Evolutionary conservation across 768 basidiomycete genomes (phyloP), one percentile per base, ranked within the genome.

Genomic region (Rhizopogon roseolus): DNA sequence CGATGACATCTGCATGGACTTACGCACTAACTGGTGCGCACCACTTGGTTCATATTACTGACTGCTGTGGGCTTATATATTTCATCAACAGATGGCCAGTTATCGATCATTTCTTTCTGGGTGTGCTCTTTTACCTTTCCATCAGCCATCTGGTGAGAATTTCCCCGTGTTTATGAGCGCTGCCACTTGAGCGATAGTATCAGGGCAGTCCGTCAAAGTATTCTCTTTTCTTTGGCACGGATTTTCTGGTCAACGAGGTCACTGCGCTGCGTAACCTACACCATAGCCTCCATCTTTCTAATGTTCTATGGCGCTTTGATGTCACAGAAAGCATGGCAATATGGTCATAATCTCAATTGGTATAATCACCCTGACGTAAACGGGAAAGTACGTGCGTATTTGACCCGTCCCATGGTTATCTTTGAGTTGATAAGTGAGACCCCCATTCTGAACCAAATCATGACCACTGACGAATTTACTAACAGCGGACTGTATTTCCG

Each of bases 401-500:
- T 8, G 4, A 8, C 41, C 4, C 41, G 3, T 17, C 4, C n/a
- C 0, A 22, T 53, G 38, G 17, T 4, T 37, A 41, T 59, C 29
- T 19, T 52, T 13, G 44, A 54, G 52, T 2, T 61, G 14, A 36
- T 41, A 42, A 55, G 60, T 57, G 34, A 50, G 11, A 34, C 17
- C 7, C 9, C 19, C 14, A 1, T 5, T 46, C 32, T 34, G 13
- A 46, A 34, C 13, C 7, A 46, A 13, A 46, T 34, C 13, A 29
- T 22, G 32, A 34, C 13, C 17, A 14, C 45, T 14, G 6, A 46
- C 6, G 13, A 22, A 19, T 17, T 34, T 14, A 19, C 19, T 4
- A 25, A 22, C 53, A 82, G 80, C 81, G 48, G 79, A 81, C 55
- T 61, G 73, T 7, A 5, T 79, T 22, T 71, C 80, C 0, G 80